Evolutionary conservation across 345 rosid species (phyloP).

Genomic region (Trapa bicornis): DNA sequence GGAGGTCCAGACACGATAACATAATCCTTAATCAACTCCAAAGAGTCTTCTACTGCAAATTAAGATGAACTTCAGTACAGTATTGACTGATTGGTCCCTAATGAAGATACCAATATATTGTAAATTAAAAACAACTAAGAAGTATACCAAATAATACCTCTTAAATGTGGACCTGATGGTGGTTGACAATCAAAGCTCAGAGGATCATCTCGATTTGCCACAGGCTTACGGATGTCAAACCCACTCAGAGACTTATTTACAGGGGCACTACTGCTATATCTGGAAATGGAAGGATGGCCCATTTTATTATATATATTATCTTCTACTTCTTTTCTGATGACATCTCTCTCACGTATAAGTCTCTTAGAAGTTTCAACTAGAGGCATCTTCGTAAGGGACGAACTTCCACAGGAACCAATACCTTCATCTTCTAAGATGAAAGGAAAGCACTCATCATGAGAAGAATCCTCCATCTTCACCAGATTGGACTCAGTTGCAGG

Average conservation of each 20-base stretch:
- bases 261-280: constrained; percentile 21
- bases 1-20: constrained; percentile 86
- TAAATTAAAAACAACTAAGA: not conserved
- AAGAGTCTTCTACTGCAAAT: constrained; percentile 49
- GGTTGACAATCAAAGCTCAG: constrained; percentile 33
- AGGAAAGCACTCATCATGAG: constrained; percentile 75
- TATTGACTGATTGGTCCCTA: not conserved
- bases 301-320: constrained; percentile 25
- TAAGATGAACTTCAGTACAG: not conserved
- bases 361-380: constrained; percentile 39
- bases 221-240: constrained; percentile 25
- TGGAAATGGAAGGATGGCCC: constrained; percentile 30
- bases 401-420: constrained; percentile 67
- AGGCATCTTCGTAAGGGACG: constrained; percentile 39
- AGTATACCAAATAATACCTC: constrained; percentile 33
- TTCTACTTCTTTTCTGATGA: constrained; percentile 33
- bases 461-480: constrained; percentile 39
- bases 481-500: constrained; percentile 40
- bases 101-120: not conserved
- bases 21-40: constrained; percentile 77
- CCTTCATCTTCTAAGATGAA: constrained; percentile 78
- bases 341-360: constrained; percentile 30
- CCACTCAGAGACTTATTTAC: constrained; percentile 28
- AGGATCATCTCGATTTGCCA: constrained; percentile 32
- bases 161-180: constrained; percentile 19